Evolutionary conservation across 2,329 filamentous ascomycete species (phyloP).

Genomic region (Aureobasidium sp.): DNA sequence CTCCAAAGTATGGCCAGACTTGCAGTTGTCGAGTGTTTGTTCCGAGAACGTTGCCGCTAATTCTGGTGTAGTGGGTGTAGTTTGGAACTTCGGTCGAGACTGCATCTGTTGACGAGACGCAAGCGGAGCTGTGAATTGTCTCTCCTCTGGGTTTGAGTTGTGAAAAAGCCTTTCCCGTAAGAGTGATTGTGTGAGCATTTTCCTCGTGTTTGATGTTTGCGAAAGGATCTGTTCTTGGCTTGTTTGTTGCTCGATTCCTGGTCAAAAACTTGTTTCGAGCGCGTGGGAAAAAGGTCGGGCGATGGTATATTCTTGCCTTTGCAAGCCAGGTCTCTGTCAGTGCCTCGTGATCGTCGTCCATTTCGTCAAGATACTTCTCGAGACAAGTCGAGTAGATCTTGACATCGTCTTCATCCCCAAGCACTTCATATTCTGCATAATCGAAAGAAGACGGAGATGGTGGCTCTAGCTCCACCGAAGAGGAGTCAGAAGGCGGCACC

Average conservation of each 20-base stretch:
- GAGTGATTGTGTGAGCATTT: neutral
- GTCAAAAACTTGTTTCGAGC: too few relatives aligned
- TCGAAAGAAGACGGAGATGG: neutral
- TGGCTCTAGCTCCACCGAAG: neutral
- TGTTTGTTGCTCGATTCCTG: neutral
- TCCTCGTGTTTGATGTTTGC: neutral
- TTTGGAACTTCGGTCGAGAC: slow-evolving; percentile 25
- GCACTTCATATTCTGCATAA: neutral
- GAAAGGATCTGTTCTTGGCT: neutral
- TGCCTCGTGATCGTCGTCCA: slow-evolving; percentile 18
- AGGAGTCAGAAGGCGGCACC: neutral
- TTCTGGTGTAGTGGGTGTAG: slow-evolving; percentile 37
- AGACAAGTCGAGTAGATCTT: neutral
- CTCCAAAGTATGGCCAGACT: slow-evolving; percentile 35
- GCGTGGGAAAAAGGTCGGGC: neutral
- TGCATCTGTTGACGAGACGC: neutral
- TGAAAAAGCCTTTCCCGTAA: neutral
- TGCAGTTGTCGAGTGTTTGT: slow-evolving; percentile 35
- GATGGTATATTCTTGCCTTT: slow-evolving; percentile 10
- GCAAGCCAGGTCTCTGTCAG: slow-evolving; percentile 15
- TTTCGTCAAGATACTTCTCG: slow-evolving; percentile 9
- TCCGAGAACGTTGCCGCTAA: slow-evolving; percentile 36
- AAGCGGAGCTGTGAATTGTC: neutral
- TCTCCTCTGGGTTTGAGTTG: neutral
- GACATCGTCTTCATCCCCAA: neutral